Evolutionary conservation across 2,329 filamentous ascomycete species (phyloP).

Genomic region (Pseudopyricularia cyperi): DNA sequence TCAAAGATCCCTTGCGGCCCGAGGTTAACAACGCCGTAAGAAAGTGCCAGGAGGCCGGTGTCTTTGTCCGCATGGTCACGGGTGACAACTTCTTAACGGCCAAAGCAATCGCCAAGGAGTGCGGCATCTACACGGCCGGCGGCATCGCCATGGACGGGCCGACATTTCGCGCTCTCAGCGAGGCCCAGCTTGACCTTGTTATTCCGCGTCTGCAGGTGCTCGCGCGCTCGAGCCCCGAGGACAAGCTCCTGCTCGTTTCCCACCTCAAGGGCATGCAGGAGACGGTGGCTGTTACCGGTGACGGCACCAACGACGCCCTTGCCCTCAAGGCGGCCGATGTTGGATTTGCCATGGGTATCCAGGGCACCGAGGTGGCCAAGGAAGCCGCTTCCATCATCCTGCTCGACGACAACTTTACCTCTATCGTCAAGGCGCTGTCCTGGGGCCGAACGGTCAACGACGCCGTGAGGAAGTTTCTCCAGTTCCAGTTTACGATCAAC

Average conservation of each 20-base stretch:
- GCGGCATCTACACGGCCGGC: constrained; percentile 33
- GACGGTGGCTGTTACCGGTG: constrained; percentile 41
- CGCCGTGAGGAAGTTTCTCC: constrained; percentile 49
- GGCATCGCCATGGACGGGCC: constrained; percentile 47
- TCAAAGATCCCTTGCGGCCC: constrained; percentile 56
- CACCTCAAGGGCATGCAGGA: constrained; percentile 22
- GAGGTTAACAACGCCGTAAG: constrained; percentile 47
- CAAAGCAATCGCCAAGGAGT: constrained; percentile 40
- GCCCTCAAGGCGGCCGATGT: constrained; percentile 49
- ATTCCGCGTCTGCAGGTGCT: constrained; percentile 38
- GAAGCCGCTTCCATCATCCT: constrained; percentile 50
- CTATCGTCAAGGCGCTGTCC: constrained; percentile 46
- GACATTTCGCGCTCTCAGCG: constrained; percentile 33
- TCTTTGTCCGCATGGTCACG: constrained; percentile 49
- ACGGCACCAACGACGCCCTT: constrained; percentile 49
- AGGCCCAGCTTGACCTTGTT: constrained; percentile 35
- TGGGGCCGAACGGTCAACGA: constrained; percentile 53
- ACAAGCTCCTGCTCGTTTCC: constrained; percentile 36
- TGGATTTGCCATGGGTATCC: constrained; percentile 49
- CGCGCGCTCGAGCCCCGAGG: constrained; percentile 37
- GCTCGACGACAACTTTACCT: constrained; percentile 47
- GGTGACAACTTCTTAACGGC: constrained; percentile 49
- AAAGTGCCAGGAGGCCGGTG: constrained; percentile 40
- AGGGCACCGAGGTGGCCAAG: constrained; percentile 49
- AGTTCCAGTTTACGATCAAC: constrained; percentile 51